Evolutionary conservation across 768 basidiomycete species (phyloP).

Genomic region (Tephrocybe sp.): DNA sequence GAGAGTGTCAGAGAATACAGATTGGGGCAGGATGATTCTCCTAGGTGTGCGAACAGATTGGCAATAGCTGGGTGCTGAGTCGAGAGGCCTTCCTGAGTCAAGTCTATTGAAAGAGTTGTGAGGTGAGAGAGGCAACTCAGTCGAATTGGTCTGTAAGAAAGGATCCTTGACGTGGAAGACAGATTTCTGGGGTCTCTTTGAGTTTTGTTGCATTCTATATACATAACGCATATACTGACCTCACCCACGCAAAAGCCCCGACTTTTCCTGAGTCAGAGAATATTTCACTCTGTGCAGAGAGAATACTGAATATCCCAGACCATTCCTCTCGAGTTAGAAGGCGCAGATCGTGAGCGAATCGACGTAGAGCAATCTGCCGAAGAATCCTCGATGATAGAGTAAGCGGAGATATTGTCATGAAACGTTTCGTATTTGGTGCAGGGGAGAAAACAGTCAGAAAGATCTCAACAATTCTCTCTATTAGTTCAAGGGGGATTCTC

Average conservation of each 20-base stretch:
- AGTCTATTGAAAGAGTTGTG: constrained; percentile 39
- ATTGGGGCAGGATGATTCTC: constrained; percentile 26
- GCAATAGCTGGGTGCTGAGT: constrained; percentile 41
- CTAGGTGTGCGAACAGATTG: constrained; percentile 33
- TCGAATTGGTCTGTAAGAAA: constrained; percentile 23
- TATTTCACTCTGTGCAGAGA: constrained; percentile 22
- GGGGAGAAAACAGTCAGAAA: constrained; percentile 14
- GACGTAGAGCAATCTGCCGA: constrained; percentile 42
- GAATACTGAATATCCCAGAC: constrained; percentile 20
- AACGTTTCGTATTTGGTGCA: constrained; percentile 17
- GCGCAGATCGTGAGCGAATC: constrained; percentile 31
- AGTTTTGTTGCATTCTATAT: constrained; percentile 10
- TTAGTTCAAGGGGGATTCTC: constrained; percentile 34
- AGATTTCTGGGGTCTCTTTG: constrained; percentile 26
- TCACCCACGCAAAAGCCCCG: constrained; percentile 45
- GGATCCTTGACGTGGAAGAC: constrained; percentile 27
- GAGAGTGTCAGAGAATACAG: constrained; percentile 52
- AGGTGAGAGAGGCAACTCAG: constrained; percentile 35
- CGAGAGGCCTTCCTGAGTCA: constrained; percentile 39
- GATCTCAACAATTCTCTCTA: constrained; percentile 34
- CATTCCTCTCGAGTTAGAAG: constrained; percentile 25
- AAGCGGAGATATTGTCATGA: constrained; percentile 36
- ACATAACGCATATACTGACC: constrained; percentile 35
- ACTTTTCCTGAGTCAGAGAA: constrained; percentile 5
- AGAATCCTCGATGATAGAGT: constrained; percentile 41